Conservation (phyloP, 2,329 filamentous ascomycete species). For the Colletotrichum kahawae region DNA sequence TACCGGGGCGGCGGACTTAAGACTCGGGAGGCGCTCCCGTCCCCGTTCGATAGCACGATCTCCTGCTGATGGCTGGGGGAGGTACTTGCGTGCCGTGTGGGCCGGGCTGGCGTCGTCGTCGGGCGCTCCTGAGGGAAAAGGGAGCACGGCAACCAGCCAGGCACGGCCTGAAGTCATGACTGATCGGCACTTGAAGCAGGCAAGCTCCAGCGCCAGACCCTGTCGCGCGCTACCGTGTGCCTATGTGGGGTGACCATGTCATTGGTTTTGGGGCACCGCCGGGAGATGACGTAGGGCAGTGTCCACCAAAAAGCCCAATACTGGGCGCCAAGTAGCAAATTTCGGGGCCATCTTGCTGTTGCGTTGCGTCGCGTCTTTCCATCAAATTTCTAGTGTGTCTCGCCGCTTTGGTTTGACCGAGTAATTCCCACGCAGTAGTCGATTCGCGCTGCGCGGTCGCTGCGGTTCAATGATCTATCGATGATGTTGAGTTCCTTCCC, state of each 20-base stretch:
- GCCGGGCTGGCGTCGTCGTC: not conserved
- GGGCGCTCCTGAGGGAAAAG: not conserved
- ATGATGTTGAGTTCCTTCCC: not conserved
- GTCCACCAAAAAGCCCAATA: not conserved
- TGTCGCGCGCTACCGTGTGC: not conserved
- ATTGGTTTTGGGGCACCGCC: not conserved
- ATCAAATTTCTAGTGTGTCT: not conserved
- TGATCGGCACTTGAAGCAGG: slow-evolving; percentile 13
- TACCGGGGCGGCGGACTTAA: slow-evolving; percentile 11
- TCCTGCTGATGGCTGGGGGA: not conserved
- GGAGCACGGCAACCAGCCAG: not conserved
- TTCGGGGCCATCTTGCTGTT: not conserved
- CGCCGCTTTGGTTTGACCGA: not conserved
- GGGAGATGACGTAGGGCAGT: slow-evolving; percentile 8
- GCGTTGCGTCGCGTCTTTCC: not conserved
- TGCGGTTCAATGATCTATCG: not conserved
- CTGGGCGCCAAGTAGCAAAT: not conserved
- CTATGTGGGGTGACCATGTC: slow-evolving; percentile 19
- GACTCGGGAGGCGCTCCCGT: slow-evolving; percentile 1
- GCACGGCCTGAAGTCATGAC: slow-evolving; percentile 15
- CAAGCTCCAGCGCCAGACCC: not conserved
- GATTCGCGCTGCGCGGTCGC: not conserved
- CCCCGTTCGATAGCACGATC: not conserved
- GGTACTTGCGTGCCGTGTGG: not conserved
- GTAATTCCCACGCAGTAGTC: not conserved